Percentiles rank a stretch among this genome's conserved stretches.
These are phyloP conservation scores for Tricholoma flavovirens DNA, from an alignment of 768 basidiomycete genomes.

Conservation along the genomic window DNA sequence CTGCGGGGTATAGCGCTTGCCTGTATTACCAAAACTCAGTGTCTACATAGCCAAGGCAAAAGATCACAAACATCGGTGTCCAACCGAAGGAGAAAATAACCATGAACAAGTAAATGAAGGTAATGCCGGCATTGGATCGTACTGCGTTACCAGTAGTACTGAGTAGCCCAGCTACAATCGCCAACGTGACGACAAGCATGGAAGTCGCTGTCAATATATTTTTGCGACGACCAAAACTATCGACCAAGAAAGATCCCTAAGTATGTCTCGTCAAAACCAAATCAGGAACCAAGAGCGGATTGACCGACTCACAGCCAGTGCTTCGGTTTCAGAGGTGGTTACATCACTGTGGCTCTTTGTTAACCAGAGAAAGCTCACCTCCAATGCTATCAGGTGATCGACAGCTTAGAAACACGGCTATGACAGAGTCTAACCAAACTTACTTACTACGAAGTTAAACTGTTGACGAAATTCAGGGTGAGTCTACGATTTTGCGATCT, in stretches of 20 bases:
- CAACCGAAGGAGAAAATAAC: slow-evolving; percentile 50
- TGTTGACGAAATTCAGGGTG: slow-evolving; percentile 47
- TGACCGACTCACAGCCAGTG: slow-evolving; percentile 22
- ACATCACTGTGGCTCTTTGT: background rate
- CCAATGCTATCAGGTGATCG: slow-evolving; percentile 23
- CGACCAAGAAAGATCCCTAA: slow-evolving; percentile 42
- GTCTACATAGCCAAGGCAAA: background rate
- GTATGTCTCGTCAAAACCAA: background rate
- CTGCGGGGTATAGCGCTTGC: slow-evolving; percentile 51
- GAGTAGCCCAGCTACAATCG: slow-evolving; percentile 43
- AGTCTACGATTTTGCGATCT: slow-evolving; percentile 33
- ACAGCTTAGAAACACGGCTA: background rate
- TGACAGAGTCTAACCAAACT: background rate
- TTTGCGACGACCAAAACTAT: slow-evolving; percentile 43
- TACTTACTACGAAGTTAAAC: slow-evolving; percentile 43
- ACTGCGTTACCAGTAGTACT: slow-evolving; percentile 27
- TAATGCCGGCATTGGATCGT: slow-evolving; percentile 45
- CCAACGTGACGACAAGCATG: slow-evolving; percentile 33
- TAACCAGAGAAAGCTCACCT: slow-evolving; percentile 20
- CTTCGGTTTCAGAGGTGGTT: slow-evolving; percentile 11
- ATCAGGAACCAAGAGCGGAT: background rate
- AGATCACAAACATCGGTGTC: slow-evolving; percentile 42
- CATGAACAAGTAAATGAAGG: slow-evolving; percentile 47
- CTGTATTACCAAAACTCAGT: slow-evolving; percentile 15
- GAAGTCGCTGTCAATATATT: slow-evolving; percentile 36